These are phyloP conservation scores for Malus sylvestris DNA, from an alignment of 306 rosid genomes.

Conservation along the genomic window DNA sequence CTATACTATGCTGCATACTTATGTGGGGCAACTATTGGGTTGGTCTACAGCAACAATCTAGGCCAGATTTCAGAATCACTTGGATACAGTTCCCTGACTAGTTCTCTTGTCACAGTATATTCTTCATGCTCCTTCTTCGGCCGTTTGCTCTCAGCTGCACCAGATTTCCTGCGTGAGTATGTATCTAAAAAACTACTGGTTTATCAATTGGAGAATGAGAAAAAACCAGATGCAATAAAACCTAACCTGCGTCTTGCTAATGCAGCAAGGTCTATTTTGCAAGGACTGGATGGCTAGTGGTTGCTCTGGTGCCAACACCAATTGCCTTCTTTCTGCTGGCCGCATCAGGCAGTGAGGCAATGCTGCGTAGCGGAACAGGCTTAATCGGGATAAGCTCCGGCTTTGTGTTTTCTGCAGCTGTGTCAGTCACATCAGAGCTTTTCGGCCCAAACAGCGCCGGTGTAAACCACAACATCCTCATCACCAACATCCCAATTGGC, in stretches of 20 bases:
- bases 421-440: constrained; percentile 80
- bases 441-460: constrained; percentile 76
- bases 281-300: constrained; percentile 84
- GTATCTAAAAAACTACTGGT: constrained; percentile 8
- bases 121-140: constrained; percentile 89
- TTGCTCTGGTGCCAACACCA: constrained; percentile 78
- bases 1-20: constrained; percentile 62
- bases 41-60: constrained; percentile 78
- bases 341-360: constrained; percentile 37
- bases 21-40: constrained; percentile 76
- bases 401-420: constrained; percentile 91
- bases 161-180: constrained; percentile 65
- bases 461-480: constrained; percentile 81
- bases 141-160: constrained; percentile 70
- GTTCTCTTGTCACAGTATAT: constrained; percentile 63
- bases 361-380: constrained; percentile 55
- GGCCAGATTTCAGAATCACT: constrained; percentile 82
- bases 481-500: constrained; percentile 84
- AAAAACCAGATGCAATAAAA: not conserved
- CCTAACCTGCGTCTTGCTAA: not conserved
- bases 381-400: constrained; percentile 84
- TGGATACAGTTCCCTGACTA: constrained; percentile 42
- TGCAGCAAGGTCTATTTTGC: constrained; percentile 78
- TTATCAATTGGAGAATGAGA: not conserved
- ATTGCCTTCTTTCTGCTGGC: constrained; percentile 69